phyloP scores from a whole-genome alignment of 2,329 filamentous ascomycete genomes.

The Trichoderma sp. region DNA sequence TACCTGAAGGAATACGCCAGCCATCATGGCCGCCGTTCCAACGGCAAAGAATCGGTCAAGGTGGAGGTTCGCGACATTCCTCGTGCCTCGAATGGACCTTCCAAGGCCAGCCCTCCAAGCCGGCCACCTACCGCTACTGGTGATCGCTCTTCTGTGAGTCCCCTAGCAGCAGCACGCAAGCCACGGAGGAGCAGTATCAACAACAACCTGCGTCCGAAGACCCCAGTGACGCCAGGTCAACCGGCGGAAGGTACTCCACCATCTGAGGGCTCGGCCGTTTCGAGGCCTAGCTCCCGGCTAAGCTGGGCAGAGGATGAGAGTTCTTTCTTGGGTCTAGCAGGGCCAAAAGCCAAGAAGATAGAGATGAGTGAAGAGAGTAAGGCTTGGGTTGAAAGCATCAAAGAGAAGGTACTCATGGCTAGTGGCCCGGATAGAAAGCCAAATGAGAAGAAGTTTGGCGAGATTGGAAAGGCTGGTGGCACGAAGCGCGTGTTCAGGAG shows the following conservation, averaged over 20 bases:
- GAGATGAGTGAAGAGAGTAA: slow-evolving; percentile 70
- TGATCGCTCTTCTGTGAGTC: slow-evolving; percentile 42
- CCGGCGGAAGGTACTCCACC: slow-evolving; percentile 42
- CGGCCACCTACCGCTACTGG: slow-evolving; percentile 43
- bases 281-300: slow-evolving; percentile 52
- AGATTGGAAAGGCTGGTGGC: slow-evolving; percentile 68
- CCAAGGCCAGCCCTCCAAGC: slow-evolving; percentile 43
- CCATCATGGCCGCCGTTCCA: slow-evolving; percentile 77
- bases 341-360: slow-evolving; percentile 63
- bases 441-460: slow-evolving; percentile 54
- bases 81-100: slow-evolving; percentile 30
- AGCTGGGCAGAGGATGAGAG: slow-evolving; percentile 60
- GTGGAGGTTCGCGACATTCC: slow-evolving; percentile 58
- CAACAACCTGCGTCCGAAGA: slow-evolving; percentile 39
- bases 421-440: slow-evolving; percentile 53
- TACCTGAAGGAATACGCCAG: slow-evolving; percentile 91
- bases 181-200: slow-evolving; percentile 45
- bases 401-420: slow-evolving; percentile 72
- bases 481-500: slow-evolving; percentile 70
- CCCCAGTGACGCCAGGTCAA: slow-evolving; percentile 40
- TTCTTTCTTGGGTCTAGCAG: slow-evolving; percentile 64
- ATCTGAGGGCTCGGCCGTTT: slow-evolving; percentile 45
- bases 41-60: slow-evolving; percentile 46
- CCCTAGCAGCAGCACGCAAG: slow-evolving; percentile 53
- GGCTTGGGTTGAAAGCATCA: slow-evolving; percentile 80